Percentiles rank a stretch among this genome's conserved stretches.
These are phyloP conservation scores for Botrytis deweyae DNA, from an alignment of 2,329 filamentous ascomycete genomes.

Conservation along the genomic window DNA sequence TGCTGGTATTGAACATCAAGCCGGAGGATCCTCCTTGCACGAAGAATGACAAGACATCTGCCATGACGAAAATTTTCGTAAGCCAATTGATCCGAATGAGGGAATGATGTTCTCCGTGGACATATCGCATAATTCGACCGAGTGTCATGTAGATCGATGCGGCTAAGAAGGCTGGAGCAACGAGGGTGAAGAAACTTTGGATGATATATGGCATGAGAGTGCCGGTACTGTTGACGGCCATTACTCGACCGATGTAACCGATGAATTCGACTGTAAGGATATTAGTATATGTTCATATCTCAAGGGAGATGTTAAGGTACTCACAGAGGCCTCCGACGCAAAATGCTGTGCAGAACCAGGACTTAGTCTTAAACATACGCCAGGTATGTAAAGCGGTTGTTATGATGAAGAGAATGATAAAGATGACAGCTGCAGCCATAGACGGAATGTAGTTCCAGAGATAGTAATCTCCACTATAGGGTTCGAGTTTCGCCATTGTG, in stretches of 20 bases:
- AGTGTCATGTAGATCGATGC: conserved; percentile 41
- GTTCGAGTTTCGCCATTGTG: neutral
- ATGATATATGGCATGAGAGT: conserved; percentile 39
- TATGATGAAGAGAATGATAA: conserved; percentile 40
- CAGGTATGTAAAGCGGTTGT: conserved; percentile 35
- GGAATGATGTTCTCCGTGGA: conserved; percentile 42
- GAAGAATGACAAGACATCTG: conserved; percentile 54
- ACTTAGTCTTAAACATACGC: conserved; percentile 34
- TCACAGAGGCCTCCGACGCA: conserved; percentile 43
- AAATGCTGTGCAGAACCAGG: conserved; percentile 41
- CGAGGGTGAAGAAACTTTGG: conserved; percentile 41
- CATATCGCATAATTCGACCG: conserved; percentile 31
- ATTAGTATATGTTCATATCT: neutral
- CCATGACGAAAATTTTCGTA: conserved; percentile 55
- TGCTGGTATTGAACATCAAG: neutral
- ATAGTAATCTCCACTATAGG: neutral
- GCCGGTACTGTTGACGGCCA: conserved; percentile 28
- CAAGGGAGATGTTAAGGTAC: conserved; percentile 14
- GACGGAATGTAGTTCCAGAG: conserved; percentile 46
- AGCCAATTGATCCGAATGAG: conserved; percentile 46
- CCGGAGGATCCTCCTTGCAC: conserved; percentile 44
- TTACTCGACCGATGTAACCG: conserved; percentile 40
- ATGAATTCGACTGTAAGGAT: conserved; percentile 41
- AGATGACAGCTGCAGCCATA: conserved; percentile 44
- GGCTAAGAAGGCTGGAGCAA: conserved; percentile 44